Evolutionary conservation across 257 asterid genomes (phyloP), one percentile per base, ranked within the genome.

Genomic region (Agastache rugosa): DNA sequence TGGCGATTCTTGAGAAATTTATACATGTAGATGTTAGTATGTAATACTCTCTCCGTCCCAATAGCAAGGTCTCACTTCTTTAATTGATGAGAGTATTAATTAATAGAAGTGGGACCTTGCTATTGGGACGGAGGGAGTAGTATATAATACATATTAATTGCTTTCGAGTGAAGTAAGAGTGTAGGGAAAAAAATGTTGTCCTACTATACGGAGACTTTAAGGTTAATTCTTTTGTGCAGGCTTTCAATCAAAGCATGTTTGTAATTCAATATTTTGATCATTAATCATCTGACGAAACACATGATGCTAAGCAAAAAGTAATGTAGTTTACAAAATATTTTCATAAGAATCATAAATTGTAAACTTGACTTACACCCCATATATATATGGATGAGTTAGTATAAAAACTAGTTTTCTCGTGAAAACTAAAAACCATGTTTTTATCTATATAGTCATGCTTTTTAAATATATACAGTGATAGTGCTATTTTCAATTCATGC

Each of bases 201-300:
- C 22, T 15, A 51, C 60, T 73, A 83, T 73, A 71, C 84, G 61
- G 90, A 84, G 72, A 73, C 93, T 89, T 89, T 20, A 87, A 85
- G 96, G 74, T 71, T 83, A 61, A 79, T 85, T 79, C 72, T 77
- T 78, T 72, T 34, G 54, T 61, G 74, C 63, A 74, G 73, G 67
- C 89, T 85, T 87, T 77, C 47, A 77, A 80, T 75, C 66, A 53
- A 87, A 83, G 91, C 80, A 81, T 72, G 84, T 79, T 71, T 73
- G 22, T 9, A 19, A 27, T 64, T n/a, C 62, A 71, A 15, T 54
- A 42, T 47, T 61, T 65, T 29, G 19, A 77, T 45, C 12, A 14
- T 59, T 59, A 14, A 25, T 10, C 29, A 51, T 51, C 58, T 17
- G 25, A 19, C 8, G 29, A 53, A 53, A 19, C 16, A 62, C 73